Evolutionary conservation across 2,329 filamentous ascomycete genomes (phyloP), one percentile per base, ranked within the genome.

Genomic region (Fusarium hostae): DNA sequence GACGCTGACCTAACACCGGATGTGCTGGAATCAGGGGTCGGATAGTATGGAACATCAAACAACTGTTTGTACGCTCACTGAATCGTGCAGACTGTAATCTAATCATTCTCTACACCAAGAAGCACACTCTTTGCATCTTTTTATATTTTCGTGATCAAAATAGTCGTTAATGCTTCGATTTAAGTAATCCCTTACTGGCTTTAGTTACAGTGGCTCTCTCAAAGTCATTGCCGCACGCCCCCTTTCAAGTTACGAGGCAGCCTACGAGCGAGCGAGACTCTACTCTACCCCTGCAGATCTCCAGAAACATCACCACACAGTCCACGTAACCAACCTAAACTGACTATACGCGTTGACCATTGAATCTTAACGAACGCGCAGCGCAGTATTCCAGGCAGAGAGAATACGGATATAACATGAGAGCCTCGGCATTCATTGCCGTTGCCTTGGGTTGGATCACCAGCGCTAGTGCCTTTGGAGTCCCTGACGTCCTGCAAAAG

Each of bases 401-500:
- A 18, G 9, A 43, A 32, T 47, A 16, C 22, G 30, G n/a, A 5
- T 20, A 32, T 22, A 44, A 18, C 6, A 73, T 73, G 71, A 71
- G 51, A 22, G 1, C 61, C 10, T 43, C 47, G 26, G 44, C 50
- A 22, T 34, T 60, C 28, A 56, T 44, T 26, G 58, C 30, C 26
- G 30, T 40, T 15, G 55, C 59, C 48, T 5, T 51, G 18, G 54
- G 40, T n/a, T 70, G 70, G 65, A 50, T 72, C 26, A 51, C 57
- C 16, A 66, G 44, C 32, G 52, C 65, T 32, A 59, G 61, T 28
- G 61, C 52, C 16, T 35, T 61, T 37, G 48, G 26, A 6, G 45
- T 73, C 5, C 71, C 67, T 4, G n/a, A 71, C 7, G 47, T 39
- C 13, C 28, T 68, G 6, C 60, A 34, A 35, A 58, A 59, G 43